Percentiles rank a stretch among this genome's conserved stretches.
phyloP scores from a whole-genome alignment of 1,139 yeast species.

The Pichia sp. region DNA sequence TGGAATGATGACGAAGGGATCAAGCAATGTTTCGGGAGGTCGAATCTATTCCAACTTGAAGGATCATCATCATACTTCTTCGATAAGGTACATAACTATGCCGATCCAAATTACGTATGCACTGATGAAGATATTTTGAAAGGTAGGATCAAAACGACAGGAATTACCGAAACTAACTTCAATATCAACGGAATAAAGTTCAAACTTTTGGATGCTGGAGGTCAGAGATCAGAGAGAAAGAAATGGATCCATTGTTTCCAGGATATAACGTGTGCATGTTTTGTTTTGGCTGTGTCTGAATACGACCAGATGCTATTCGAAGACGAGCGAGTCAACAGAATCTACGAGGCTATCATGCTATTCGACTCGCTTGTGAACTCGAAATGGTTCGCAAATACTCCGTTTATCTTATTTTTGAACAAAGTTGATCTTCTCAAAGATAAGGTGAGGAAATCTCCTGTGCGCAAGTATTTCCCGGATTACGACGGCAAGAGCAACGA shows the following conservation, averaged over 20 bases:
- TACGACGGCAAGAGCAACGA: constrained; percentile 59
- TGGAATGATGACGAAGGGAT: constrained; percentile 74
- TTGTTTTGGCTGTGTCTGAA: constrained; percentile 89
- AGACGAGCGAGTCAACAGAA: constrained; percentile 82
- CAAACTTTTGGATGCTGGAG: constrained; percentile 92
- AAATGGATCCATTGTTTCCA: constrained; percentile 98
- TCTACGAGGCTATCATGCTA: constrained; percentile 83
- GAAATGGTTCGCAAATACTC: constrained; percentile 78
- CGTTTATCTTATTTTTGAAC: constrained; percentile 83
- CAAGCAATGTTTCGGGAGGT: constrained; percentile 50
- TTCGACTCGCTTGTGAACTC: constrained; percentile 86
- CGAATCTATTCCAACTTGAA: constrained; percentile 80
- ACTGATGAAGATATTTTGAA: constrained; percentile 77
- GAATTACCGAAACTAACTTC: constrained; percentile 85
- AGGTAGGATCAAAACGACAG: constrained; percentile 93
- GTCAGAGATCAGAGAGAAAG: constrained; percentile 88
- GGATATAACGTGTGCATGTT: constrained; percentile 81
- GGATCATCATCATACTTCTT: constrained; percentile 77
- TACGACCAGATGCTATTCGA: constrained; percentile 90
- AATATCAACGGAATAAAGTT: constrained; percentile 62
- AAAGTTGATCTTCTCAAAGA: constrained; percentile 77
- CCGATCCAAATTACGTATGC: constrained; percentile 62
- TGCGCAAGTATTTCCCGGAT: constrained; percentile 68
- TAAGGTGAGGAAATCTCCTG: constrained; percentile 62
- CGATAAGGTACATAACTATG: constrained; percentile 60